Evolutionary conservation across 805 yeast genomes (phyloP), one percentile per base, ranked within the genome.

Genomic region (Metschnikowia sp.): DNA sequence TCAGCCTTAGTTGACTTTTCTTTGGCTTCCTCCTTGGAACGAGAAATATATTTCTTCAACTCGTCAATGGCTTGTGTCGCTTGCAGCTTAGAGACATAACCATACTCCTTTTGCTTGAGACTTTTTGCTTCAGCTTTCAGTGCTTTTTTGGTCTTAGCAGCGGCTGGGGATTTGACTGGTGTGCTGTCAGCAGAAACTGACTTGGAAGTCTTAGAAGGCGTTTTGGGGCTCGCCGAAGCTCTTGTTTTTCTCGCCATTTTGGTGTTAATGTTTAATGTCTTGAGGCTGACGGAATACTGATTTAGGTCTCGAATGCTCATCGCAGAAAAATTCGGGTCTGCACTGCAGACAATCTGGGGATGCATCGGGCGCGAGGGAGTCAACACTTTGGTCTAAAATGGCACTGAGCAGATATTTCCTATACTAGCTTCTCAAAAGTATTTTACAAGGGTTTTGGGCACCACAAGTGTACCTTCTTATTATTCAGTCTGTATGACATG

Each of bases 11-110:
- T 49, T 10, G 49, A 13, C 39, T 29, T 28, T 22, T 40, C 67
- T 13, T 62, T 64, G 15, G 64, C 61, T 28, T 57, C 53, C 22
- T 56, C 58, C 40, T 70, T 62, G 28, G 44, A 30, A 40, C 67
- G 63, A 29, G 72, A 63, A 43, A 78, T 63, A 65, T 76, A 89
- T 62, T 85, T 84, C 47, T 72, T 69, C 60, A 94, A 76, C 55
- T 89, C 95, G 13, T 68, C 59, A 39, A 86, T 64, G 10, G 92
- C 91, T 52, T 78, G 78, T 11, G 42, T 35, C 15, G 51, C 53
- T 39, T 55, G 57, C 4, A 36, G 18, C 26, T 51, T 44, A n/a
- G 56, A 35, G 7, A 56, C 56, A 30, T 53, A 50, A 22, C 51
- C 57, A n/a, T 15, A 45, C 33, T 50, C 52, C 19, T 44, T 42